Evolutionary conservation across 768 basidiomycete genomes (phyloP).

Genomic region (Mycena rebaudengoi): DNA sequence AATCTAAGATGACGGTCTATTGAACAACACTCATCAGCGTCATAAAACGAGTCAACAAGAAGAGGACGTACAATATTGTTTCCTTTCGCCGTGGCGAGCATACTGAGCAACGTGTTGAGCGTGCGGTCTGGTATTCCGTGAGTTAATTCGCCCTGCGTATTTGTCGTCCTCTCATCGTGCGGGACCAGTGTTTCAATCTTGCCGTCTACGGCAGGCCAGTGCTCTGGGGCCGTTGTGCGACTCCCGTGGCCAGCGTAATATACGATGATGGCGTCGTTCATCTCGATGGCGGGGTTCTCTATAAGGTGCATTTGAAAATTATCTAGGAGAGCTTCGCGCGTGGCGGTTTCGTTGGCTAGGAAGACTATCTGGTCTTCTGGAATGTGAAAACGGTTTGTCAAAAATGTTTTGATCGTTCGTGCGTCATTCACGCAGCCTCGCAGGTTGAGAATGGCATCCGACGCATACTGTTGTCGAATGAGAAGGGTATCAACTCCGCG

Average conservation of each 20-base stretch:
- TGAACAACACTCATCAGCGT: not conserved
- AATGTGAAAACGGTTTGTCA: slow-evolving; percentile 14
- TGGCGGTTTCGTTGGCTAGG: slow-evolving; percentile 8
- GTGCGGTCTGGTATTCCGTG: slow-evolving; percentile 26
- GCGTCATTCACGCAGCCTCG: slow-evolving; percentile 22
- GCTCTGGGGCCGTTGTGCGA: slow-evolving; percentile 5
- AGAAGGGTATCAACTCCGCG: not conserved
- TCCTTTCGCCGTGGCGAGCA: slow-evolving; percentile 21
- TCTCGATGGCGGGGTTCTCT: slow-evolving; percentile 9
- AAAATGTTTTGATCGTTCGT: slow-evolving; percentile 5
- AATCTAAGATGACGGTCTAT: slow-evolving; percentile 26
- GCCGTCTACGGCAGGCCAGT: slow-evolving; percentile 11
- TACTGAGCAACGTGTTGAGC: slow-evolving; percentile 11
- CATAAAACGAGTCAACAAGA: not conserved
- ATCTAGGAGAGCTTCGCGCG: slow-evolving; percentile 4
- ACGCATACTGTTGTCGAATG: slow-evolving; percentile 9
- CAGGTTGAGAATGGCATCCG: slow-evolving; percentile 16
- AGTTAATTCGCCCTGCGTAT: not conserved
- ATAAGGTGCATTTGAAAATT: slow-evolving; percentile 13
- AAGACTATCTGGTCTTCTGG: slow-evolving; percentile 20
- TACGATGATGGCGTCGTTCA: slow-evolving; percentile 14
- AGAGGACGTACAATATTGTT: slow-evolving; percentile 19
- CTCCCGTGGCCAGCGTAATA: slow-evolving; percentile 25
- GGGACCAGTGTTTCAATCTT: slow-evolving; percentile 19
- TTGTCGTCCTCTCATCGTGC: slow-evolving; percentile 9